Evolutionary conservation across 2,329 filamentous ascomycete species (phyloP).

Genomic region (Endothia cerciana): DNA sequence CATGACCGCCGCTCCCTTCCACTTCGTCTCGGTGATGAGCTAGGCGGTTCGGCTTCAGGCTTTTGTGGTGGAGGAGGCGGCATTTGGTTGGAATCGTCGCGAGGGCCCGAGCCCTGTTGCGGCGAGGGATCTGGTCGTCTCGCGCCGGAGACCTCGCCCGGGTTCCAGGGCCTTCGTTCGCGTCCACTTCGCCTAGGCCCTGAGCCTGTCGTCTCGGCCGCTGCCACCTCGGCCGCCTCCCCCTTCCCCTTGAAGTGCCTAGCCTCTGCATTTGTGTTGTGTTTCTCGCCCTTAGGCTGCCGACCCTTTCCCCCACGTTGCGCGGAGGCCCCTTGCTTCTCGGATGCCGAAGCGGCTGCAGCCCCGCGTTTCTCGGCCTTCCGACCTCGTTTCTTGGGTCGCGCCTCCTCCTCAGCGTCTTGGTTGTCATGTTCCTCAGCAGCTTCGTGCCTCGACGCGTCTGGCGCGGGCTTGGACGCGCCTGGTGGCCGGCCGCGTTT

Average conservation of each 20-base stretch:
- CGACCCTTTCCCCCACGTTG: constrained; percentile 18
- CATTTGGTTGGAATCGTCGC: background rate
- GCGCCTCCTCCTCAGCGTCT: constrained; percentile 20
- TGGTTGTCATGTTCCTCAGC: constrained; percentile 21
- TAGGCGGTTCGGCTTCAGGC: constrained; percentile 4
- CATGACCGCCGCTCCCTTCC: constrained; percentile 10
- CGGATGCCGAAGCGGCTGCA: background rate
- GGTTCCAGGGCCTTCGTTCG: constrained; percentile 3
- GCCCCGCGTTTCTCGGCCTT: background rate
- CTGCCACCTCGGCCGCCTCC: constrained; percentile 29
- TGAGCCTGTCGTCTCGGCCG: constrained; percentile 31
- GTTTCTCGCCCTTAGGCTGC: constrained; percentile 18
- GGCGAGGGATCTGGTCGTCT: background rate
- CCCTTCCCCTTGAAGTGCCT: constrained; percentile 7
- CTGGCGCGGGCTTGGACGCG: constrained; percentile 32
- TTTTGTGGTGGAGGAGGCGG: background rate
- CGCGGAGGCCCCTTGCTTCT: constrained; percentile 6
- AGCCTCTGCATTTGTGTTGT: constrained; percentile 23
- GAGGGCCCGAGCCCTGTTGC: constrained; percentile 6
- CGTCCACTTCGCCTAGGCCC: constrained; percentile 17
- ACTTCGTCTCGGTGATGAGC: constrained; percentile 17
- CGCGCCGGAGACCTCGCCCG: constrained; percentile 3
- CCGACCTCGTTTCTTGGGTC: constrained; percentile 32
- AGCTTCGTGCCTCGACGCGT: constrained; percentile 32
- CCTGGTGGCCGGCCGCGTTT: constrained; percentile 40